Evolutionary conservation across 1,284 basidiomycete genomes (phyloP), one percentile per base, ranked within the genome.

Genomic region (Spongispora temasekensis): DNA sequence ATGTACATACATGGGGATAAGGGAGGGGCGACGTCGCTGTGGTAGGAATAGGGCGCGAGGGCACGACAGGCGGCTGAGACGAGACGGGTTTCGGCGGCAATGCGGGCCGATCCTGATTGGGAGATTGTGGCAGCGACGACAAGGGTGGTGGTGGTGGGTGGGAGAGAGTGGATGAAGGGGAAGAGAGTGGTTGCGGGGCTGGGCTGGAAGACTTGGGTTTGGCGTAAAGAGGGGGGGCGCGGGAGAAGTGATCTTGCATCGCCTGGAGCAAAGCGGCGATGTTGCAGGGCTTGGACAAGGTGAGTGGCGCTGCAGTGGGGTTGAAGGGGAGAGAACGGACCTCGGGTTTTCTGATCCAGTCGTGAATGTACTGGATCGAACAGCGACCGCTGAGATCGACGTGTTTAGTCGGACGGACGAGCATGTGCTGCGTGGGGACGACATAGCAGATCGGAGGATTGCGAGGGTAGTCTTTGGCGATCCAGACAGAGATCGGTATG

Each of bases 401-500:
- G 67, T 86, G 81, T 53, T 81, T 83, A 15, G 90, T 86, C 28
- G 91, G 83, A 64, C 89, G 87, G 65, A 99, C 86, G 60, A 95
- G 88, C 91, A 99, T 96, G 67, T 93, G 90, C 55, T 80, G 83
- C 1, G 95, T 98, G n/a, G 97, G 97, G 13, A 94, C 90, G 63
- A 99, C 96, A 77, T 94, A 98, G n/a, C 85, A 83, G 68, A 99
- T 85, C 9, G 97, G 97, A 2, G 95, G 87, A 32, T 82, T 79
- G 48, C 83, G 81, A 3, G 95, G 95, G 71, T 94, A 97, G 48
- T 93, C 89, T 61, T 84, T 83, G 6, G 93, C 83, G 48, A 97
- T 68, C 97, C 97, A 99, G 64, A 97, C 68, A 17, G 92, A 86
- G 68, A 99, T 77, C 3, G 97, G 97, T 67, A 99, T 98, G 75